Percentiles rank a stretch among this genome's conserved stretches.
Evolutionary conservation across 2,329 filamentous ascomycete species (phyloP).

Genomic region (Venturia carpophila): DNA sequence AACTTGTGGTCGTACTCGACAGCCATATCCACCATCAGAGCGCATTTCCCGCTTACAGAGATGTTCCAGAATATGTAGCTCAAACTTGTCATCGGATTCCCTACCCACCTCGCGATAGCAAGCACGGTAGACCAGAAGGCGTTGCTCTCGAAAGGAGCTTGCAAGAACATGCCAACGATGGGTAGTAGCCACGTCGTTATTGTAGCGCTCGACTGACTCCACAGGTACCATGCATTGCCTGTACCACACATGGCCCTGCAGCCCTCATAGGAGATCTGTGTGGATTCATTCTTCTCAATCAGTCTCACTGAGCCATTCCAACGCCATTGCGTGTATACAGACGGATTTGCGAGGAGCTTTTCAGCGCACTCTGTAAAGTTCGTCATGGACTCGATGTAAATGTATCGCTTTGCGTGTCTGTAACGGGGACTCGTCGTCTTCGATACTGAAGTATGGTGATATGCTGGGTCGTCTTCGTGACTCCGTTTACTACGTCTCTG

Average conservation of each 20-base stretch:
- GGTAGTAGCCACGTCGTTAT: slow-evolving; percentile 26
- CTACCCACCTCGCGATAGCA: slow-evolving; percentile 25
- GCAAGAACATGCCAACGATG: slow-evolving; percentile 24
- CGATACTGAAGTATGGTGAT: neutral
- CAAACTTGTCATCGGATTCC: slow-evolving; percentile 26
- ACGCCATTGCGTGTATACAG: slow-evolving; percentile 20
- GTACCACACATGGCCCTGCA: slow-evolving; percentile 21
- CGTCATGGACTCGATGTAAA: neutral
- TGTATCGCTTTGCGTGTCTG: neutral
- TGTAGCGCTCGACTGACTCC: slow-evolving; percentile 22
- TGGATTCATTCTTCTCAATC: slow-evolving; percentile 14
- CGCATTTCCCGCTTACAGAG: slow-evolving; percentile 28
- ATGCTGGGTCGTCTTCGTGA: neutral
- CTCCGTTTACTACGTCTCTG: neutral
- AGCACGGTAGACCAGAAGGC: slow-evolving; percentile 21
- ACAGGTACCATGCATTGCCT: slow-evolving; percentile 21
- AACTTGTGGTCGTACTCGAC: slow-evolving; percentile 14
- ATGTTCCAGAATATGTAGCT: slow-evolving; percentile 31
- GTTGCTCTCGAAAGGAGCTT: slow-evolving; percentile 25
- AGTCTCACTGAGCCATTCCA: slow-evolving; percentile 23
- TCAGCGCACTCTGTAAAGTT: slow-evolving; percentile 14
- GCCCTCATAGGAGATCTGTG: slow-evolving; percentile 17
- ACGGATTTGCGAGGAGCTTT: neutral
- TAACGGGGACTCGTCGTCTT: neutral
- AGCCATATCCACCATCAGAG: slow-evolving; percentile 21